Conservation (phyloP, 352 stramenopile species). For the Pythium brassicae region DNA sequence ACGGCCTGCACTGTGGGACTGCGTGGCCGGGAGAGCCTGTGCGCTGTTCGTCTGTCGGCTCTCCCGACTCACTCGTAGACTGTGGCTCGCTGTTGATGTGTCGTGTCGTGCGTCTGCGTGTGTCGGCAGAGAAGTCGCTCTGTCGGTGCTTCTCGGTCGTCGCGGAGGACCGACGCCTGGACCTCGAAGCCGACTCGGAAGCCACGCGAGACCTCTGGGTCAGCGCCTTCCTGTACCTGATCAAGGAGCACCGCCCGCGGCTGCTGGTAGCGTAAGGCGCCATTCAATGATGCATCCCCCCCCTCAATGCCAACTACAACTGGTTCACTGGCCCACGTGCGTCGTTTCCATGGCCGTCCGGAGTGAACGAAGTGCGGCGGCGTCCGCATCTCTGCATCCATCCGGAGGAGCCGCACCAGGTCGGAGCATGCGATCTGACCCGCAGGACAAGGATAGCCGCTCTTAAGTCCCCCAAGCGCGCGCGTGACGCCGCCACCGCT, state of each 20-base stretch:
- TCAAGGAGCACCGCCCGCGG: slow-evolving; percentile 40
- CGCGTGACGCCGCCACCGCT: too few species aligned
- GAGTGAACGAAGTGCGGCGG: too few species aligned
- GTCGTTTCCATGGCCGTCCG: too few species aligned
- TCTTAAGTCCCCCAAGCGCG: neutral
- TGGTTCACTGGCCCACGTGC: too few species aligned
- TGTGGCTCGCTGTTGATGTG: too few species aligned
- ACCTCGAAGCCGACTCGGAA: slow-evolving; percentile 72
- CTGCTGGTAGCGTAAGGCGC: slow-evolving; percentile 41
- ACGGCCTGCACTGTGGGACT: neutral
- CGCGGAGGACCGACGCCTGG: slow-evolving; percentile 53
- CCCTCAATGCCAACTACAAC: too few species aligned
- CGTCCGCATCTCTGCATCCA: too few species aligned
- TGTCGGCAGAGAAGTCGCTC: slow-evolving; percentile 53
- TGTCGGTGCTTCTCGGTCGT: slow-evolving; percentile 63
- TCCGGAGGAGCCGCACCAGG: too few species aligned
- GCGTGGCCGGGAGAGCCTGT: too few species aligned
- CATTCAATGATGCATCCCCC: too few species aligned
- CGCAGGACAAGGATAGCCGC: neutral
- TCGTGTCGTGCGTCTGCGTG: slow-evolving; percentile 1
- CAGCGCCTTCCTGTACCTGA: slow-evolving; percentile 43
- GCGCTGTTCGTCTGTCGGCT: too few species aligned
- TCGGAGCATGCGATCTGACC: slow-evolving; percentile 25
- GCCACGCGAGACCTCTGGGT: slow-evolving; percentile 61
- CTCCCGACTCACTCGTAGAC: neutral